phyloP scores from a whole-genome alignment of 2,329 filamentous ascomycete species.

The Boeremia exigua region DNA sequence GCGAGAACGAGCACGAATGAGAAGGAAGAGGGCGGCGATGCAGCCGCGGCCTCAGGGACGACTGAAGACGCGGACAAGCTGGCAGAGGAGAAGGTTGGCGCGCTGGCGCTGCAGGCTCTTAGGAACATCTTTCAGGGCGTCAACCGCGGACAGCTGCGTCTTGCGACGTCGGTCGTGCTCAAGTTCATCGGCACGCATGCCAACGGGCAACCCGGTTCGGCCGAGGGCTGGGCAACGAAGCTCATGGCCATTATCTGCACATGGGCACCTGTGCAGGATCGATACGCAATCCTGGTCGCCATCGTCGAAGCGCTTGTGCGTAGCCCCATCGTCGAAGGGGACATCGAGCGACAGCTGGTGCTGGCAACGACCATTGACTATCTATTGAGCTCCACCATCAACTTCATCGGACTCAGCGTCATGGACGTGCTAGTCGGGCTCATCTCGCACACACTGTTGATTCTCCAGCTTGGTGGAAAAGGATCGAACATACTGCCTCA shows the following conservation, averaged over 20 bases:
- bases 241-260: constrained; percentile 79
- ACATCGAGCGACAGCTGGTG: constrained; percentile 74
- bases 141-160: constrained; percentile 80
- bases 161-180: constrained; percentile 75
- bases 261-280: constrained; percentile 93
- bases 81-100: constrained; percentile 85
- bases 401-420: constrained; percentile 92
- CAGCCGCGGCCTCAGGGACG: constrained; percentile 74
- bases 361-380: constrained; percentile 81
- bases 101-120: constrained; percentile 83
- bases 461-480: constrained; percentile 70
- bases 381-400: constrained; percentile 84
- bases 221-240: constrained; percentile 78
- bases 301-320: constrained; percentile 77
- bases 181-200: constrained; percentile 66
- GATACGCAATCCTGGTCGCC: constrained; percentile 86
- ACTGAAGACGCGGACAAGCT: constrained; percentile 87
- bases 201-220: constrained; percentile 31
- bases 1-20: constrained; percentile 65
- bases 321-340: constrained; percentile 71
- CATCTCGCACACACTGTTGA: constrained; percentile 79
- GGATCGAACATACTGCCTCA: constrained; percentile 47
- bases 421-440: constrained; percentile 92
- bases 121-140: constrained; percentile 85
- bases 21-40: constrained; percentile 71